These are phyloP conservation scores for Spencermartinsiella ligniputridi DNA, from an alignment of 1,139 yeast species.

Conservation along the genomic window DNA sequence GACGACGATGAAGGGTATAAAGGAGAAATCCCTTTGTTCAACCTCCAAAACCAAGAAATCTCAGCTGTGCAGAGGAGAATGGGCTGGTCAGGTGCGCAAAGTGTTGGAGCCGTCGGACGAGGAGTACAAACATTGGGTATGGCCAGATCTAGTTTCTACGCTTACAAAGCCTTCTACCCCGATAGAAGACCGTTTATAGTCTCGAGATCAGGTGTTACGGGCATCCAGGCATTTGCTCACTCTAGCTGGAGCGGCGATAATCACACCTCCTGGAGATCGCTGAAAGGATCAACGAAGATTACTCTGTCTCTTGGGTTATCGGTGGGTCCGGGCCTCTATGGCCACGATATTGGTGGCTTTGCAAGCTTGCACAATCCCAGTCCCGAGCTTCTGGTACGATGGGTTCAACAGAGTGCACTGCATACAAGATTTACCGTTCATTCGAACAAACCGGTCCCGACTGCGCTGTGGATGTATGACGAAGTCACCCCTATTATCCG, in stretches of 20 bases:
- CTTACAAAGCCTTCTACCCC: conserved; percentile 2
- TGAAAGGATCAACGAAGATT: conserved; percentile 5
- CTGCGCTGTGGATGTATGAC: conserved; percentile 6
- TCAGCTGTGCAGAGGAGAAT: neutral
- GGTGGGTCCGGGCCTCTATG: conserved; percentile 6
- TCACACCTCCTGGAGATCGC: conserved; percentile 3
- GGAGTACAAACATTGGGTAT: conserved; percentile 7
- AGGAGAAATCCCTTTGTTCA: conserved; percentile 5
- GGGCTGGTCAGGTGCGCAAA: conserved; percentile 1
- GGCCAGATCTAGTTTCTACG: conserved; percentile 5
- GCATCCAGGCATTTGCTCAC: conserved; percentile 5
- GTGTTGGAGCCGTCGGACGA: conserved; percentile 4
- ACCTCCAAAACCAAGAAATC: neutral
- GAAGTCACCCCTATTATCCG: conserved; percentile 4
- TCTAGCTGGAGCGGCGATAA: conserved; percentile 8
- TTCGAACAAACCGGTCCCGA: conserved; percentile 1
- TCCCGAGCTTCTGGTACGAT: conserved; percentile 6
- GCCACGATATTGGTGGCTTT: conserved; percentile 7
- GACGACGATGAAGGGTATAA: conserved; percentile 5
- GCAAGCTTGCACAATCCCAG: conserved; percentile 4
- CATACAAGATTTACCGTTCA: conserved; percentile 7
- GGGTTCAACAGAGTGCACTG: conserved; percentile 6
- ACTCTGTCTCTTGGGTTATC: conserved; percentile 6
- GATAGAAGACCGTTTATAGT: conserved; percentile 3
- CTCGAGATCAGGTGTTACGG: conserved; percentile 6